These are phyloP conservation scores for Plasmodium cynomolgi DNA, from an alignment of 169 alveolate species.

Conservation along the genomic window DNA sequence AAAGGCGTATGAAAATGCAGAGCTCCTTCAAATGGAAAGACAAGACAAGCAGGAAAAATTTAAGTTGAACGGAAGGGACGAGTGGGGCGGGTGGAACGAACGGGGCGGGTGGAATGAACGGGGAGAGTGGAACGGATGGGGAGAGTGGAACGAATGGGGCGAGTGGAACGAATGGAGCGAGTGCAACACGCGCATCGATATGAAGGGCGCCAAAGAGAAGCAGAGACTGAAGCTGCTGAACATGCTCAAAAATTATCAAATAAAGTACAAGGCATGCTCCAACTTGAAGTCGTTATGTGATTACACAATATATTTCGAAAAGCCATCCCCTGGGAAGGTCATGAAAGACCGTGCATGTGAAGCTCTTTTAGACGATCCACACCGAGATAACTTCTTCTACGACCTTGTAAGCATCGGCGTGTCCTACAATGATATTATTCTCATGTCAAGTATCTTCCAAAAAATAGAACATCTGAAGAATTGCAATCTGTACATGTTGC, in stretches of 20 bases:
- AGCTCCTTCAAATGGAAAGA: conserved; percentile 35
- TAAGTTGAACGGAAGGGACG: no score
- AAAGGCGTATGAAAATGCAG: conserved; percentile 62
- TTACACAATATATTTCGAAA: conserved; percentile 37
- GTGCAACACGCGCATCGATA: conserved; percentile 5
- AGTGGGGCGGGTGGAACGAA: not conserved
- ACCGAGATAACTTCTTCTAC: conserved; percentile 38
- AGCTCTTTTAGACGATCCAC: not conserved
- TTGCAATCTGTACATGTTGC: conserved; percentile 53
- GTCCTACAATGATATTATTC: conserved; percentile 54
- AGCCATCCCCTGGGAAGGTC: not conserved
- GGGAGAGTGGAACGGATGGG: not conserved
- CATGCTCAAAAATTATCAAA: conserved; percentile 45
- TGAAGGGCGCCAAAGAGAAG: conserved; percentile 18
- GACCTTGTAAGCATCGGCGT: conserved; percentile 42
- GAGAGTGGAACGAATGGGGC: not conserved
- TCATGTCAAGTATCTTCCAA: conserved; percentile 50
- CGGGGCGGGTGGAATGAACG: not conserved
- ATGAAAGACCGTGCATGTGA: not conserved
- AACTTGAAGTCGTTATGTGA: conserved; percentile 31
- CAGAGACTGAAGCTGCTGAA: conserved; percentile 44
- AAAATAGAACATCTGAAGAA: conserved; percentile 33
- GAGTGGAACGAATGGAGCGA: not conserved
- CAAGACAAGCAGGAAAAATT: conserved; percentile 14
- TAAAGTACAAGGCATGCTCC: conserved; percentile 36